These are phyloP conservation scores for Fusarium poae DNA, from an alignment of 2,329 filamentous ascomycete species.

Conservation along the genomic window DNA sequence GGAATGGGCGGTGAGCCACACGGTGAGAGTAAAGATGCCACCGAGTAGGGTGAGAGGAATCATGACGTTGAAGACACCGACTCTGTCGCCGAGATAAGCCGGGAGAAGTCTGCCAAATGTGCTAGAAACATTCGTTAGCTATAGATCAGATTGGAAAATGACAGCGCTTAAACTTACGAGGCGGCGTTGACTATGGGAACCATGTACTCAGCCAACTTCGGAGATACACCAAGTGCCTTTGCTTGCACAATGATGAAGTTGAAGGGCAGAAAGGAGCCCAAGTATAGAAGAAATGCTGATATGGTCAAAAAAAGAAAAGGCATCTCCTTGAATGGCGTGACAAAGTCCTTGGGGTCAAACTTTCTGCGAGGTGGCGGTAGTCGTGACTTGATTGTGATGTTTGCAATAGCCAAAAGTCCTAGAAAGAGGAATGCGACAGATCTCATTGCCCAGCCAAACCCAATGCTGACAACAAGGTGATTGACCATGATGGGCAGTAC, in stretches of 20 bases:
- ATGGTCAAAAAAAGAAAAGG: constrained; percentile 27
- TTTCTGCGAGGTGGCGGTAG: constrained; percentile 33
- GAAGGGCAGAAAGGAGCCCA: constrained; percentile 56
- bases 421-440: constrained; percentile 56
- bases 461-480: constrained; percentile 52
- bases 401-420: constrained; percentile 50
- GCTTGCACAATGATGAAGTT: constrained; percentile 55
- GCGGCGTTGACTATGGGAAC: constrained; percentile 56
- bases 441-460: constrained; percentile 59
- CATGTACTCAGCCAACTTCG: constrained; percentile 52
- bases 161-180: constrained; percentile 14
- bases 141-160: accelerated
- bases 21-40: constrained; percentile 34
- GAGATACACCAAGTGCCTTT: constrained; percentile 47
- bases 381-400: constrained; percentile 49
- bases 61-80: constrained; percentile 58
- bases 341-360: constrained; percentile 4
- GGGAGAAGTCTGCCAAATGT: constrained; percentile 55
- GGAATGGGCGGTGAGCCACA: constrained; percentile 55
- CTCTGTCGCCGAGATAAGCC: constrained; percentile 52
- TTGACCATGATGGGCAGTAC: constrained; percentile 58
- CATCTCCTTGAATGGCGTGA: constrained; percentile 10
- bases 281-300: constrained; percentile 50
- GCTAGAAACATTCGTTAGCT: constrained; percentile 14
- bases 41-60: constrained; percentile 59